Evolutionary conservation across 225 moss, liverwort and hornwort species (phyloP).

Genomic region (Takakia lepidozioides): DNA sequence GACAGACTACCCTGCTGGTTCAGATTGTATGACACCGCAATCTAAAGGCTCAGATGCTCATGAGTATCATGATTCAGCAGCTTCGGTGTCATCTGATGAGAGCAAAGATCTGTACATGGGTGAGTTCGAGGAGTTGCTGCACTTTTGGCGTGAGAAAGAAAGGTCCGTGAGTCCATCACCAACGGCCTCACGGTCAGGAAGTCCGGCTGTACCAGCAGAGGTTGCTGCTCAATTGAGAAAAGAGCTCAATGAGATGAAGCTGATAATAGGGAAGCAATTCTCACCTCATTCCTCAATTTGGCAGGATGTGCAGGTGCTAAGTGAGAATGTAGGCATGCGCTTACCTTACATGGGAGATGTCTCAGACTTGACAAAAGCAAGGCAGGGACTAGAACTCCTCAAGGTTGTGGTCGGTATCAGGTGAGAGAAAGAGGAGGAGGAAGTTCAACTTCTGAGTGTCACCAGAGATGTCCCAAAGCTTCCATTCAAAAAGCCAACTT

Average conservation of each 20-base stretch:
- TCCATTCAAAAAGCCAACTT: too few species aligned
- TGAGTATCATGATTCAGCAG: too few species aligned
- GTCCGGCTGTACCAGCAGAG: constrained; percentile 15
- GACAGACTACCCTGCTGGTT: background rate
- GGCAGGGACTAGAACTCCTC: constrained; percentile 20
- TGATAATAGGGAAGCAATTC: constrained; percentile 10
- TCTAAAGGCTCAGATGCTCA: too few species aligned
- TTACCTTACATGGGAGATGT: constrained; percentile 28
- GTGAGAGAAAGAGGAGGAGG: background rate
- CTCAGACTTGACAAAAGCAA: constrained; percentile 26
- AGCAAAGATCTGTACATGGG: constrained; percentile 7
- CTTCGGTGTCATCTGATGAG: constrained; percentile 8
- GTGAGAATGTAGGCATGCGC: constrained; percentile 15
- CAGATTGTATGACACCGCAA: too few species aligned
- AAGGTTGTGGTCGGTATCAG: constrained; percentile 8
- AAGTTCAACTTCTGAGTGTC: too few species aligned
- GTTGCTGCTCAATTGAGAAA: constrained; percentile 14
- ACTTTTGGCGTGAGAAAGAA: constrained; percentile 16
- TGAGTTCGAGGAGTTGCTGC: constrained; percentile 13
- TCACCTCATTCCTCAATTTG: constrained; percentile 18
- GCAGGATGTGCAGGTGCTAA: constrained; percentile 31
- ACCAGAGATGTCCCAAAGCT: too few species aligned
- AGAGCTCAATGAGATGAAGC: constrained; percentile 14
- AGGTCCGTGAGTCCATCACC: background rate
- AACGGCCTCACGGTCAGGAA: background rate